These are phyloP conservation scores for Beauveria australis DNA, from an alignment of 2,329 filamentous ascomycete species.

Conservation along the genomic window DNA sequence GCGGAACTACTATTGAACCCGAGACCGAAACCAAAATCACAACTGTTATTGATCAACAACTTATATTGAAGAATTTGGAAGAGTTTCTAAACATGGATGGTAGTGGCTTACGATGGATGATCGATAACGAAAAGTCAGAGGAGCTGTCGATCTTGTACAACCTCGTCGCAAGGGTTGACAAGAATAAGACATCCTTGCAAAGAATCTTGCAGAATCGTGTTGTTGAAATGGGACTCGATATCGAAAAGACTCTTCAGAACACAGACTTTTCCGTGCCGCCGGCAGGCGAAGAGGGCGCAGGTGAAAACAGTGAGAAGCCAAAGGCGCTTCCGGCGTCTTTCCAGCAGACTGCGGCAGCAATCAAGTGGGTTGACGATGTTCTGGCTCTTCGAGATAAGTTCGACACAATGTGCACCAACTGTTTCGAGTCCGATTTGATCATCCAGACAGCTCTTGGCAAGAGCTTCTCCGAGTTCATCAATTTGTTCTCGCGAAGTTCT, in stretches of 20 bases:
- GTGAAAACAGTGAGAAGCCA: constrained; percentile 22
- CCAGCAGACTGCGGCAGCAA: constrained; percentile 76
- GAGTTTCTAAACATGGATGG: constrained; percentile 79
- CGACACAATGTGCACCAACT: constrained; percentile 64
- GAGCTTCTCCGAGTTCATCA: constrained; percentile 91
- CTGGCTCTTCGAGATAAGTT: constrained; percentile 82
- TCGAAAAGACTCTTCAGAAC: constrained; percentile 61
- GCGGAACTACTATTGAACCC: constrained; percentile 69
- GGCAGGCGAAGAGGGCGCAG: constrained; percentile 35
- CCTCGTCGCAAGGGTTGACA: constrained; percentile 69
- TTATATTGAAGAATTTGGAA: constrained; percentile 69
- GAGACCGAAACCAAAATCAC: constrained; percentile 67
- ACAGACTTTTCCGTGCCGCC: constrained; percentile 41
- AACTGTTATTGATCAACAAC: constrained; percentile 67
- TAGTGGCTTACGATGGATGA: constrained; percentile 80
- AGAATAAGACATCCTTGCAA: constrained; percentile 61
- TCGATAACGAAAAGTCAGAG: constrained; percentile 75
- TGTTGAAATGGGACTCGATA: constrained; percentile 69
- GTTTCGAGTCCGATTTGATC: constrained; percentile 67
- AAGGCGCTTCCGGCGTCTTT: constrained; percentile 45
- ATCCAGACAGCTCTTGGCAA: constrained; percentile 76
- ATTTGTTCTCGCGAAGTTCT: constrained; percentile 73
- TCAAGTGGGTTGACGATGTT: constrained; percentile 94
- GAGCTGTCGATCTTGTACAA: constrained; percentile 77
- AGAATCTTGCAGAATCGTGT: constrained; percentile 66